These are phyloP conservation scores for Leucosporidium creatinivorum DNA, from an alignment of 768 basidiomycete genomes.

Conservation along the genomic window DNA sequence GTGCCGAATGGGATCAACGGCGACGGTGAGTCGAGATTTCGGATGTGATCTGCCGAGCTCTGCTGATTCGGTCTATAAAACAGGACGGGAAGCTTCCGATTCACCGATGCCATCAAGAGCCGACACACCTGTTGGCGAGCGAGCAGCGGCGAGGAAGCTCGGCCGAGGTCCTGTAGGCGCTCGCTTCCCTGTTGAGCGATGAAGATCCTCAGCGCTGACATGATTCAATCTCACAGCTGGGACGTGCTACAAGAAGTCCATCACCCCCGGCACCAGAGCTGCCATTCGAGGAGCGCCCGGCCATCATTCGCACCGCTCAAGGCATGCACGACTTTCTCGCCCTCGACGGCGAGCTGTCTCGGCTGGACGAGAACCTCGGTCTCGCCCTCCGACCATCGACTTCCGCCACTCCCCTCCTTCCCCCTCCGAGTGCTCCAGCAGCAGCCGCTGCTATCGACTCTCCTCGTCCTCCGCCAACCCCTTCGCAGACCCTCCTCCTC, in stretches of 20 bases:
- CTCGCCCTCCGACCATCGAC: neutral
- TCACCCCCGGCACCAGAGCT: neutral
- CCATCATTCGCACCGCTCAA: conserved; percentile 27
- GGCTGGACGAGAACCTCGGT: conserved; percentile 17
- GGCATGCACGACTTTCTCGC: conserved; percentile 24
- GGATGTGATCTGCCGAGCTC: no score
- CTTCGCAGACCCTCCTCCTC: conserved; percentile 2
- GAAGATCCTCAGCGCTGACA: neutral
- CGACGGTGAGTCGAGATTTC: conserved; percentile 20
- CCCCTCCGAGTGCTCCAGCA: neutral
- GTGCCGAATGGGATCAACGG: conserved; percentile 24
- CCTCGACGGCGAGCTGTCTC: conserved; percentile 28
- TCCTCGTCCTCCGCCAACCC: neutral
- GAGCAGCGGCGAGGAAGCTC: conserved; percentile 7
- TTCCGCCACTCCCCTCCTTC: conserved; percentile 7
- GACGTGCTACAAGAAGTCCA: conserved; percentile 3
- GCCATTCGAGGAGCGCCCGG: conserved; percentile 27
- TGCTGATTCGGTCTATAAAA: no score
- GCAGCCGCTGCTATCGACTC: neutral
- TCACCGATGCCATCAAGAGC: conserved; percentile 21
- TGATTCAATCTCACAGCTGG: conserved; percentile 3
- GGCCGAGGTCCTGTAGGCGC: conserved; percentile 15
- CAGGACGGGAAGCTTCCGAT: conserved; percentile 22
- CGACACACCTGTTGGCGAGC: neutral
- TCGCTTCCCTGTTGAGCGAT: no score